A percentile compares a stretch with the other conserved stretches of the same genome.
Evolutionary conservation across 2,329 filamentous ascomycete species (phyloP).

Genomic region (Hymenoscyphus fraxineus): DNA sequence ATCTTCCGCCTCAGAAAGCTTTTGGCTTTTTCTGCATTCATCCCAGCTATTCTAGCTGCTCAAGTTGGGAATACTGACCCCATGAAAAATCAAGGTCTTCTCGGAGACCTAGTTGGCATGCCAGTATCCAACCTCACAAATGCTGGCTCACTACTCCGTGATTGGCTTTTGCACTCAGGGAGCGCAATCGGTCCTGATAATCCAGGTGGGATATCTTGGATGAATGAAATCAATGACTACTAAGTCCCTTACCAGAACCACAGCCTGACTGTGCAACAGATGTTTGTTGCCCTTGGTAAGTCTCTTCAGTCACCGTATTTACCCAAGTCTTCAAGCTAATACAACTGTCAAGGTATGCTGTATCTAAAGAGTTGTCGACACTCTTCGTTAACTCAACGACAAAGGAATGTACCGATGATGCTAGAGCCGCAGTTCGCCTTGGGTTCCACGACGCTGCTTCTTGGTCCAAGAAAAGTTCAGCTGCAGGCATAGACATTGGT

Average conservation of each 20-base stretch:
- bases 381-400: constrained; percentile 35
- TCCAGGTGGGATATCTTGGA: neutral
- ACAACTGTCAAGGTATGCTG: constrained; percentile 33
- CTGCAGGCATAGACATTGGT: constrained; percentile 30
- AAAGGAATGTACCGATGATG: constrained; percentile 37
- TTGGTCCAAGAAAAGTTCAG: constrained; percentile 36
- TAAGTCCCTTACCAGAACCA: neutral
- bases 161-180: constrained; percentile 5
- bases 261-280: constrained; percentile 8
- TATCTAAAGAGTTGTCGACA: constrained; percentile 37
- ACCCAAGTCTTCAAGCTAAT: neutral
- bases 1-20: neutral
- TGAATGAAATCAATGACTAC: neutral
- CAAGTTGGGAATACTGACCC: neutral
- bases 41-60: neutral
- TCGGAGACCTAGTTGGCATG: constrained; percentile 7
- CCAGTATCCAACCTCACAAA: constrained; percentile 3
- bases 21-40: neutral
- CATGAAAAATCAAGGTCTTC: neutral
- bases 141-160: neutral
- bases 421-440: constrained; percentile 43
- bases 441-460: constrained; percentile 47
- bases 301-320: neutral
- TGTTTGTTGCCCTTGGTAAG: constrained; percentile 35
- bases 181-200: neutral